A percentile compares a stretch with the other conserved stretches of the same genome.
Evolutionary conservation across 1,139 yeast species (phyloP).

Genomic region (Taphrina sp.): DNA sequence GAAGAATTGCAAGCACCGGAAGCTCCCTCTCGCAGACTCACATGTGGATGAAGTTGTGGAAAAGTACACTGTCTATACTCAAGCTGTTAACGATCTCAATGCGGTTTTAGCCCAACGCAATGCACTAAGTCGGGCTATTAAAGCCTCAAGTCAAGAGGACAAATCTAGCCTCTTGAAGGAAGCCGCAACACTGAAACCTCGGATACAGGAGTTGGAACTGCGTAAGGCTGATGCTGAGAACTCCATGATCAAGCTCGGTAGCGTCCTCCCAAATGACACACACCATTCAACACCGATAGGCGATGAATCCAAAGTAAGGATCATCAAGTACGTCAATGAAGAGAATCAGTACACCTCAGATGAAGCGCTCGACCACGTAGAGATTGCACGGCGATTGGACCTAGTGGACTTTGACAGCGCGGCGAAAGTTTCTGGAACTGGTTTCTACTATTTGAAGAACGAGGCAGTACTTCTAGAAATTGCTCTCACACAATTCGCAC

Average conservation of each 20-base stretch:
- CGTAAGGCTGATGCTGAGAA: conserved; percentile 24
- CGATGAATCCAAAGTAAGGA: conserved; percentile 36
- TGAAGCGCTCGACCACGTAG: conserved; percentile 56
- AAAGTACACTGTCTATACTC: conserved; percentile 31
- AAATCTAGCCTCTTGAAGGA: conserved; percentile 17
- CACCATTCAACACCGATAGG: conserved; percentile 36
- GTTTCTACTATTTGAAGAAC: conserved; percentile 82
- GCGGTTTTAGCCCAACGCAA: conserved; percentile 35
- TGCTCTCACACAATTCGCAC: conserved; percentile 78
- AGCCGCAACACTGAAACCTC: conserved; percentile 36
- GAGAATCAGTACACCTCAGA: conserved; percentile 29
- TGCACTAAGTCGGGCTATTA: conserved; percentile 24
- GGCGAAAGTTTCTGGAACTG: conserved; percentile 72
- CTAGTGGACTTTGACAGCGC: conserved; percentile 72
- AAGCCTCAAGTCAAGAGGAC: conserved; percentile 17
- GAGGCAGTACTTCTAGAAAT: conserved; percentile 89
- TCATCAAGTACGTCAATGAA: conserved; percentile 36
- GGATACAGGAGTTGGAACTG: conserved; percentile 33
- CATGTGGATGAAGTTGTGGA: conserved; percentile 34
- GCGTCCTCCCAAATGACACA: conserved; percentile 38
- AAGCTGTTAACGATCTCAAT: conserved; percentile 29
- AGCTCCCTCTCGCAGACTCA: conserved; percentile 32
- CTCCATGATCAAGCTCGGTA: conserved; percentile 32
- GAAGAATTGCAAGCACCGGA: conserved; percentile 35
- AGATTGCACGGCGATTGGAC: conserved; percentile 60